Evolutionary conservation across 441 rosid genomes (phyloP).

Genomic region (Erysimum cheiri): DNA sequence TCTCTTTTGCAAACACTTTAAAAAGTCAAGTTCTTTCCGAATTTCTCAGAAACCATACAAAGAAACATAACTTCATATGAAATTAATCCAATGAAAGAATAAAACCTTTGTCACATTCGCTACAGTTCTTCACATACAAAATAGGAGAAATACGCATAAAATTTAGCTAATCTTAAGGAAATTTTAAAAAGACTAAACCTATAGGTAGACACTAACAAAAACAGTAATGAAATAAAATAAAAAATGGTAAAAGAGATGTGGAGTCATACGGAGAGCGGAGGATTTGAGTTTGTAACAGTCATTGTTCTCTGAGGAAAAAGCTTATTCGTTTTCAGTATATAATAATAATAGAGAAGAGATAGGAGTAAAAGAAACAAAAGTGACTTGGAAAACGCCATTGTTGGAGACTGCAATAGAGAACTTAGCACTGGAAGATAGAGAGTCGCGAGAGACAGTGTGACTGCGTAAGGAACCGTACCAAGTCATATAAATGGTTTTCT

Average conservation of each 20-base stretch:
- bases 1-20: neutral
- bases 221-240: neutral
- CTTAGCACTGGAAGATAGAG: conserved; percentile 15
- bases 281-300: neutral
- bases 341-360: neutral
- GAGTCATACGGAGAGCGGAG: conserved; percentile 2
- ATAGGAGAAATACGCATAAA: neutral
- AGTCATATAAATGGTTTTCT: neutral
- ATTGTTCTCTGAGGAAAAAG: conserved; percentile 25
- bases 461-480: neutral
- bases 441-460: conserved; percentile 3
- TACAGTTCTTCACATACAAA: conserved; percentile 11
- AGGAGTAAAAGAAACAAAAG: conserved; percentile 40
- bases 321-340: neutral
- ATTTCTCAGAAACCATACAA: neutral
- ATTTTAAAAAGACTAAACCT: neutral
- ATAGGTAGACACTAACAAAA: conserved; percentile 6
- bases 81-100: too few species aligned
- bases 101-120: neutral
- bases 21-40: neutral
- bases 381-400: conserved; percentile 46
- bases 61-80: conserved; percentile 7
- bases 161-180: neutral
- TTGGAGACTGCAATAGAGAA: conserved; percentile 36
- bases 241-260: conserved; percentile 12